Evolutionary conservation across 192 early-diverging fungal genomes (phyloP).

Genomic region (Lobosporangium transversale): DNA sequence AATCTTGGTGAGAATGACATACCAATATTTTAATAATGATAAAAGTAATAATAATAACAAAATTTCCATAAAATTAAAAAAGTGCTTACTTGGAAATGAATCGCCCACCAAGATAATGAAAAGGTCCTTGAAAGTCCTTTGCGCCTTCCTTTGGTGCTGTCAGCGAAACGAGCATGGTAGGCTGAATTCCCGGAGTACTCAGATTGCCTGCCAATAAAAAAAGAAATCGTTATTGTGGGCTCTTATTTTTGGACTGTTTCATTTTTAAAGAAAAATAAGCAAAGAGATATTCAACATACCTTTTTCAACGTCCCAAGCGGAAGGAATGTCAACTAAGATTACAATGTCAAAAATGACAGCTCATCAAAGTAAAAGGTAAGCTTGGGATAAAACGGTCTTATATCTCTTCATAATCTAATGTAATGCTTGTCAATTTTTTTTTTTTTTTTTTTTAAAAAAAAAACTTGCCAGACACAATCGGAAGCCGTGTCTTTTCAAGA

Average conservation of each 20-base stretch:
- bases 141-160: constrained; percentile 92
- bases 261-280: no score
- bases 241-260: neutral
- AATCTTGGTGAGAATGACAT: neutral
- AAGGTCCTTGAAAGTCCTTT: constrained; percentile 70
- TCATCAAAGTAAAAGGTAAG: no score
- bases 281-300: constrained; percentile 58
- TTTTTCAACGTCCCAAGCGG: constrained; percentile 93
- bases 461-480: constrained; percentile 36
- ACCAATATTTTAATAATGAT: neutral
- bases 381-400: no score
- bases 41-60: neutral
- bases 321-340: constrained; percentile 87
- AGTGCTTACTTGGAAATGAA: constrained; percentile 77
- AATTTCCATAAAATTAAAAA: neutral
- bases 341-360: neutral
- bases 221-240: neutral
- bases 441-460: no score
- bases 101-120: constrained; percentile 89
- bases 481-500: constrained; percentile 32
- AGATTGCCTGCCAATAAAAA: constrained; percentile 53
- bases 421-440: no score
- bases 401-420: no score
- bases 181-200: constrained; percentile 65
- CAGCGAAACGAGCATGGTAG: constrained; percentile 87